phyloP scores from a whole-genome alignment of 345 rosid species.

The Citrus mangshanensis region DNA sequence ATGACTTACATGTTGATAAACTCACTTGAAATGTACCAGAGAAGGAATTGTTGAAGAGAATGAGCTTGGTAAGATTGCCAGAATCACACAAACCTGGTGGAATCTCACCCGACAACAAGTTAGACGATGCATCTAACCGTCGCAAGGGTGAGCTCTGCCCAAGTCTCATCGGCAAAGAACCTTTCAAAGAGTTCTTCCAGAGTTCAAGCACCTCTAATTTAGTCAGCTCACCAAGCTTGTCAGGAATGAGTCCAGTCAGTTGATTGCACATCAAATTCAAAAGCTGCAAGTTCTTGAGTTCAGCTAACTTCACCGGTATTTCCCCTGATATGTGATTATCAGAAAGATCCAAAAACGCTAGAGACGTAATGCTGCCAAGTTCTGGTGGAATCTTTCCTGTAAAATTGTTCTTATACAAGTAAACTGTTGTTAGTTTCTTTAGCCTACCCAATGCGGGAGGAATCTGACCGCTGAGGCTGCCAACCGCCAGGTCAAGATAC shows the following conservation, averaged over 20 bases:
- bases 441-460: slow-evolving; percentile 57
- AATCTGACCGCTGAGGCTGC: slow-evolving; percentile 58
- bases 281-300: slow-evolving; percentile 57
- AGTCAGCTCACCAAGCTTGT: slow-evolving; percentile 49
- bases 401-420: slow-evolving; percentile 55
- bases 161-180: slow-evolving; percentile 56
- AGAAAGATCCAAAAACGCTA: slow-evolving; percentile 65
- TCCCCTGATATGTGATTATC: slow-evolving; percentile 67
- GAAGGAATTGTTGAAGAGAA: slow-evolving; percentile 75
- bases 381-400: slow-evolving; percentile 62
- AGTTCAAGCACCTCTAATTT: slow-evolving; percentile 66
- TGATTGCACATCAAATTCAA: slow-evolving; percentile 71
- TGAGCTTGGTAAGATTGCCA: slow-evolving; percentile 74
- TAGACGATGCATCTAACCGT: slow-evolving; percentile 76
- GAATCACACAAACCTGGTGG: slow-evolving; percentile 56
- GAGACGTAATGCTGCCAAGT: slow-evolving; percentile 53
- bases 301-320: slow-evolving; percentile 53
- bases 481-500: slow-evolving; percentile 75
- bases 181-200: slow-evolving; percentile 64
- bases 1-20: slow-evolving; percentile 52
- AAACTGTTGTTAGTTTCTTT: slow-evolving; percentile 57
- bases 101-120: slow-evolving; percentile 60
- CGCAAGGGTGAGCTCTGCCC: slow-evolving; percentile 58
- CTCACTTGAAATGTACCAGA: slow-evolving; percentile 56
- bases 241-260: slow-evolving; percentile 53